Evolutionary conservation across 2,329 filamentous ascomycete species (phyloP), one percentile per base, ranked within the genome.

Genomic region (Pseudogymnoascus sp.): DNA sequence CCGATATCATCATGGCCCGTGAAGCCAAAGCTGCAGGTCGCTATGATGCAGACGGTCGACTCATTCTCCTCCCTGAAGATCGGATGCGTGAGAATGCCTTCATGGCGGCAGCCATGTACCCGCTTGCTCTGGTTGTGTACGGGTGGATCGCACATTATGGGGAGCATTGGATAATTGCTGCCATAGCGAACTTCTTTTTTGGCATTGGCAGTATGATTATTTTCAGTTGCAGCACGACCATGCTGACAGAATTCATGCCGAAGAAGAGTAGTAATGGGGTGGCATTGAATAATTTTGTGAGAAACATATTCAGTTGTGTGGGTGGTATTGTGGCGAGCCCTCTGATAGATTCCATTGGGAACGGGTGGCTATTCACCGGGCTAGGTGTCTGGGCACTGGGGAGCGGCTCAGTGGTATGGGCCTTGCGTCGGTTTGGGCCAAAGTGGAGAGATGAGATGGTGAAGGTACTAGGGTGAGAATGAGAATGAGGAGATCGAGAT

Each of bases 181-280:
- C 82, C 65, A 77, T 88, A 38, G 84, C 85, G 22, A 85, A 86
- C 41, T 88, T 90, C 71, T 81, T 87, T 70, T 94, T 93, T 67
- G 90, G 90, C 14, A 67, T 89, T 3, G 86, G 87, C 2, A 87
- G 82, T 32, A 94, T 95, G 90, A 78, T 94, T 4, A 66, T 72
- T n/a, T 72, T 71, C 62, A 67, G 68, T 1, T 62, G 64, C 1
- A 61, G 59, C 8, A 91, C 89, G 0, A 94, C 90, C 0, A 91
- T 94, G 88, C 77, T 94, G 65, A 93, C 90, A 0, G 90, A 94
- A 70, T 91, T 93, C 69, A 87, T 93, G 79, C 88, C 88, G 12
- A 80, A 83, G 41, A 79, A 81, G 64, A 87, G 86, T 58, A 88
- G 85, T 3, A 82, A 82, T 9, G 89, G 89, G 1, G 88, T 93